Evolutionary conservation across 1,139 yeast species (phyloP), one percentile per base, ranked within the genome.

Genomic region (Yamadazyma trypodendri): DNA sequence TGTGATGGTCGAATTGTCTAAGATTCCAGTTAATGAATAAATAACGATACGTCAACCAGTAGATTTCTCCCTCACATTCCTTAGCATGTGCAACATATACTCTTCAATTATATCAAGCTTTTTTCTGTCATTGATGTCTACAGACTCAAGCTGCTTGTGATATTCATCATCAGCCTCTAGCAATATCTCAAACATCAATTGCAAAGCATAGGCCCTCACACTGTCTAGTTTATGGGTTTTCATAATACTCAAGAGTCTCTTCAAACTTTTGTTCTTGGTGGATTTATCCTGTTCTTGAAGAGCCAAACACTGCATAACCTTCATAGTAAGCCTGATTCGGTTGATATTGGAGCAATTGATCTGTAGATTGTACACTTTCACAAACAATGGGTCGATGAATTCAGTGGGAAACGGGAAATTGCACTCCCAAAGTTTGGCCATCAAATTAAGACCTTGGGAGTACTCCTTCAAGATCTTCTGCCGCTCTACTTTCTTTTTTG

Each of bases 321-420:
- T 59, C 15, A 74, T 44, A 1, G 68, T 65, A 7, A 59, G 53
- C 6, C 51, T 56, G 4, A 68, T 52, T 27, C 78, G 53, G 0
- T 50, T 46, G 3, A 56, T 34, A 36, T 65, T 72, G 5, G 61
- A 52, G 1, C 77, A 74, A 40, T 71, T 71, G 29, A 77, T 60
- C 45, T 79, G 83, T 28, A 81, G 52, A 50, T 82, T 81, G 57
- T 74, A 78, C n/a, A 76, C 56, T 39, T 80, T 66, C 1, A 76
- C 68, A 46, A 61, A 81, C 2, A 80, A 54, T 0, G 72, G 66
- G 17, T 62, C 53, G 31, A 63, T 56, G 32, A 64, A 65, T 41
- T 74, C 72, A 0, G 38, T 43, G 2, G 53, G 51, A 10, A 46
- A 20, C 4, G 0, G 31, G 2, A 34, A 3, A 6, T 59, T 38